Evolutionary conservation across 208 protist genomes (phyloP).

Genomic region (Tritrichomonas musculus): DNA sequence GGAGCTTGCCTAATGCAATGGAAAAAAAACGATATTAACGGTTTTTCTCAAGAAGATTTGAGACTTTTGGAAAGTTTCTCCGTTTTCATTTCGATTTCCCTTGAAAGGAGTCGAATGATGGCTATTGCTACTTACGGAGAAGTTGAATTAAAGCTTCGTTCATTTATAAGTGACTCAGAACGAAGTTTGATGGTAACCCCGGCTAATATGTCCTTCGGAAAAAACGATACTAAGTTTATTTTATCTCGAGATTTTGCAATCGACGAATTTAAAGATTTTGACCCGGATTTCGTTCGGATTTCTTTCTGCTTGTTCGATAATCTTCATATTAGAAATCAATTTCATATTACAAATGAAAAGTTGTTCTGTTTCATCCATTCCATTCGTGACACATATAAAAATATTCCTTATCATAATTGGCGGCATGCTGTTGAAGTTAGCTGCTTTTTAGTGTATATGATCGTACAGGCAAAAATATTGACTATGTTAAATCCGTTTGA

Average conservation of each 20-base stretch:
- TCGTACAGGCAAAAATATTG: slow-evolving; percentile 53
- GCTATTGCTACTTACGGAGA: background rate
- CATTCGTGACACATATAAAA: slow-evolving; percentile 29
- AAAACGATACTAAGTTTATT: no score
- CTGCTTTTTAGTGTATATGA: slow-evolving; percentile 49
- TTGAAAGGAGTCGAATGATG: background rate
- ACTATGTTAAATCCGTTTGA: slow-evolving; percentile 61
- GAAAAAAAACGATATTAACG: background rate
- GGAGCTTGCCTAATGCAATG: background rate
- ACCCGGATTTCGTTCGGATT: background rate
- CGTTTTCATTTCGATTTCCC: background rate
- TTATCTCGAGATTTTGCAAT: no score
- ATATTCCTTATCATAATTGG: slow-evolving; percentile 65
- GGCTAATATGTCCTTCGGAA: no score
- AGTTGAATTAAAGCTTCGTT: background rate
- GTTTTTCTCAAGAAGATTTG: background rate
- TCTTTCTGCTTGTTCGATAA: slow-evolving; percentile 31
- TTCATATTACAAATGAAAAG: background rate
- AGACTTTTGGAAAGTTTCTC: background rate
- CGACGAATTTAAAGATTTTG: no score
- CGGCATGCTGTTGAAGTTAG: slow-evolving; percentile 61
- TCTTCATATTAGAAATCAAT: background rate
- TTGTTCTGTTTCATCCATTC: slow-evolving; percentile 29
- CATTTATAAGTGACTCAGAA: background rate
- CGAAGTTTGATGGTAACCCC: background rate